Conservation (phyloP, 2,329 filamentous ascomycete species). For the Myriosclerotinia curreyana region DNA sequence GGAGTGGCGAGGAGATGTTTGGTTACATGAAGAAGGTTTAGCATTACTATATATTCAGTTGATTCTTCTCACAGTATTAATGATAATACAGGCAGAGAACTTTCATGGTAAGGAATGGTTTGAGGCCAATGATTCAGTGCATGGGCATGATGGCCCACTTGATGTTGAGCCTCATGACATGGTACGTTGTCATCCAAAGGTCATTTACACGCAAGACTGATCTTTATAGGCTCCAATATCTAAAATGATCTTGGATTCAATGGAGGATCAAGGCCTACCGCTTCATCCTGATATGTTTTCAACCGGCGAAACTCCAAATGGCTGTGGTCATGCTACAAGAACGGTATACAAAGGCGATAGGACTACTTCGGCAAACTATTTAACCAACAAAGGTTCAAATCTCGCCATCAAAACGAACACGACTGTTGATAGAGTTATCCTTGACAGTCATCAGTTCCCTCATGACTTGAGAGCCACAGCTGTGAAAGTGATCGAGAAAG, state of each 20-base stretch:
- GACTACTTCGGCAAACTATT: constrained; percentile 53
- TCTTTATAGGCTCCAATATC: constrained; percentile 48
- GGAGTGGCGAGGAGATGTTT: constrained; percentile 57
- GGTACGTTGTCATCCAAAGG: constrained; percentile 35
- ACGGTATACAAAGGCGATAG: constrained; percentile 53
- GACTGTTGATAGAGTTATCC: constrained; percentile 51
- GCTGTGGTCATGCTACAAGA: constrained; percentile 54
- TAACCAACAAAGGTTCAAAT: constrained; percentile 42
- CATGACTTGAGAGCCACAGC: constrained; percentile 45
- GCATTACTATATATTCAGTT: background rate
- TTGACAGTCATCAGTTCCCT: constrained; percentile 41
- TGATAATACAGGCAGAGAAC: constrained; percentile 47
- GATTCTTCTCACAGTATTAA: constrained; percentile 1
- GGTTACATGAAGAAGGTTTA: constrained; percentile 53
- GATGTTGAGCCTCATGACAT: constrained; percentile 57
- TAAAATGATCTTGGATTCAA: constrained; percentile 52
- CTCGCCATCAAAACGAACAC: constrained; percentile 47
- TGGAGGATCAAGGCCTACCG: constrained; percentile 52
- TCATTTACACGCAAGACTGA: background rate
- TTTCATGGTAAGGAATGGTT: constrained; percentile 59
- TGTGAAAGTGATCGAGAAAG: constrained; percentile 45
- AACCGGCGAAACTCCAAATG: constrained; percentile 50
- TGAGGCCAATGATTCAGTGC: constrained; percentile 46
- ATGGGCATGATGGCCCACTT: constrained; percentile 52
- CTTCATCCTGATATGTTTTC: constrained; percentile 60